Percentiles rank a stretch among this genome's conserved stretches.
These are phyloP conservation scores for Tagetes erecta DNA, from an alignment of 129 eudicot genomes.

Conservation along the genomic window DNA sequence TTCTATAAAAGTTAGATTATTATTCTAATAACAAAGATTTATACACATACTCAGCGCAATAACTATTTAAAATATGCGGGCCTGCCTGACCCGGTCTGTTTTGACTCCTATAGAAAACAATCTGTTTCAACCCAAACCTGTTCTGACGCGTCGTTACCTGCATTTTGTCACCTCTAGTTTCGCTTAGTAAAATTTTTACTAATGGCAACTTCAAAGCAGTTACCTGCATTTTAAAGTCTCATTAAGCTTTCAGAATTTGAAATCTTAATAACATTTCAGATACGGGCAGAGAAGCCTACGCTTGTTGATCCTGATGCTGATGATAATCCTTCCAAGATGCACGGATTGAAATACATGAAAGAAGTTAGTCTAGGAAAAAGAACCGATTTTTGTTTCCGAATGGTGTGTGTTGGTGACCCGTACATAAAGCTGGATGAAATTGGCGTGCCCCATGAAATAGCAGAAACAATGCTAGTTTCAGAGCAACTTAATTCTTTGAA, in stretches of 20 bases:
- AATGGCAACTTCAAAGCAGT: neutral
- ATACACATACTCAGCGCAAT: neutral
- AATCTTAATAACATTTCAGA: slow-evolving; percentile 38
- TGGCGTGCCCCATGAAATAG: slow-evolving; percentile 65
- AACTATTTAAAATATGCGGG: neutral
- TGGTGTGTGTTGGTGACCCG: slow-evolving; percentile 94
- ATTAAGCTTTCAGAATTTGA: neutral
- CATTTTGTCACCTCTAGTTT: neutral
- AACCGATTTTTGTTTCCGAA: slow-evolving; percentile 70
- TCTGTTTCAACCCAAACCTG: neutral
- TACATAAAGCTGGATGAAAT: slow-evolving; percentile 65
- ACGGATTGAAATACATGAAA: slow-evolving; percentile 74
- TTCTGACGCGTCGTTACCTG: neutral
- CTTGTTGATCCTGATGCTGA: slow-evolving; percentile 16
- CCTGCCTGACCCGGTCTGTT: neutral
- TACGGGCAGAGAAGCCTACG: slow-evolving; percentile 61
- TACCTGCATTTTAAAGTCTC: neutral
- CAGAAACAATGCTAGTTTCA: slow-evolving; percentile 58
- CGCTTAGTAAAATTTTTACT: neutral
- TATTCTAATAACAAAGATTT: neutral
- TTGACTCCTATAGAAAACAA: neutral
- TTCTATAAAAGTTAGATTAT: neutral
- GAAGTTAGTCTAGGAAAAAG: slow-evolving; percentile 78
- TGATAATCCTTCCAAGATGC: slow-evolving; percentile 49
- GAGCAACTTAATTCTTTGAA: slow-evolving; percentile 62